Evolutionary conservation across 2,329 filamentous ascomycete genomes (phyloP), one percentile per base, ranked within the genome.

Genomic region (Fusarium avenaceum): DNA sequence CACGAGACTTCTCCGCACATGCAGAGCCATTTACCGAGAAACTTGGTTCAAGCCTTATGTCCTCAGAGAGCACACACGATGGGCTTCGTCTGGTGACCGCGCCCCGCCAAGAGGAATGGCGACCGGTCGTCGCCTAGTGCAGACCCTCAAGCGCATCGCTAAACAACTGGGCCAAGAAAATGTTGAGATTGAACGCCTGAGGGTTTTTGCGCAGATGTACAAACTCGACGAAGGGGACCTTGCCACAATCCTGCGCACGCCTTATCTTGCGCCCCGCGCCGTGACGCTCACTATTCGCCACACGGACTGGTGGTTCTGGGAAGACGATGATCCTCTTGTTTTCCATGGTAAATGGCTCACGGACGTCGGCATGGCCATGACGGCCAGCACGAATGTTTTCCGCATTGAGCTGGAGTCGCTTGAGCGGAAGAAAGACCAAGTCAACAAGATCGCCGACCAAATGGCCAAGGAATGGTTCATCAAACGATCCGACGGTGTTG

Each of bases 271-370:
- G 8, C 81, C 82, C 0, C 74, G 72, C 2, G 68, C 61, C 3
- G 50, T 86, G 2, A 82, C 78, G 0, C 69, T 86, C 13, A 85
- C 83, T 0, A 78, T 86, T 9, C 79, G 83, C 0, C 84, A 86
- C 58, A 78, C 82, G 4, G 84, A 86, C 51, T 68, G 65, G 65
- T 69, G 60, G 65, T 24, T 17, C 8, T 68, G 65, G 65, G 65
- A 68, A 14, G 13, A 50, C 5, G 65, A 68, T 3, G 60, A 55
- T 6, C 75, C 74, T 4, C 71, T 85, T 7, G 59, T 66, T 6
- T 78, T 84, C 28, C 67, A 75, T 1, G 75, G 73, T 1, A 11
- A 35, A 1, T 84, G 82, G 82, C 76, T 83, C n/a, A 28, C 68
- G 6, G 38, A 15, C 1, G 48, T 76, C 1, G 57, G 65, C 22